Evolutionary conservation across 352 stramenopile genomes (phyloP).

Genomic region (Globisporangium parvum): DNA sequence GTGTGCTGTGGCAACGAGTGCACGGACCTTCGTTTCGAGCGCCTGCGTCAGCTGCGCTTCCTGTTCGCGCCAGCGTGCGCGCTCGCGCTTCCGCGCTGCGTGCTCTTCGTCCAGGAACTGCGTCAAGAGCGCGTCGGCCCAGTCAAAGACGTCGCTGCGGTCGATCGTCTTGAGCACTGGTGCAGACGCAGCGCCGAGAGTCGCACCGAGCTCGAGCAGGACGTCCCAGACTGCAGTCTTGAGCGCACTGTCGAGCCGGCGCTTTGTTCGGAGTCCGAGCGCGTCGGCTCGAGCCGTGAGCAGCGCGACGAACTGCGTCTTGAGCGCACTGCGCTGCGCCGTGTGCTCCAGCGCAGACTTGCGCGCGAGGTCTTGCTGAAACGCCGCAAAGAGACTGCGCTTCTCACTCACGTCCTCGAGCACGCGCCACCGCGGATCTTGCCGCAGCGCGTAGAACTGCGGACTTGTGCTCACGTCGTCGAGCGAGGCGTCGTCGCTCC

Average conservation of each 20-base stretch:
- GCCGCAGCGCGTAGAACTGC: constrained; percentile 51
- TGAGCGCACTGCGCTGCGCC: constrained; percentile 38
- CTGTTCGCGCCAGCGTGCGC: constrained; percentile 31
- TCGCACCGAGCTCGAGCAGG: constrained; percentile 18
- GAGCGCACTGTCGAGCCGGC: constrained; percentile 35
- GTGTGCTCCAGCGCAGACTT: constrained; percentile 38
- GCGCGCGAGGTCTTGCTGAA: constrained; percentile 54
- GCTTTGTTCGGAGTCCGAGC: constrained; percentile 2
- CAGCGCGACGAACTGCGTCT: constrained; percentile 30
- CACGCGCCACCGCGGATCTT: constrained; percentile 58
- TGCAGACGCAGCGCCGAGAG: constrained; percentile 8
- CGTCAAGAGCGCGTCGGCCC: constrained; percentile 43
- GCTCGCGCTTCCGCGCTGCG: constrained; percentile 39
- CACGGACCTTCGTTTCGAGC: constrained; percentile 11
- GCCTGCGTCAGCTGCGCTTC: constrained; percentile 27
- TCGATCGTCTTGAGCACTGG: constrained; percentile 27
- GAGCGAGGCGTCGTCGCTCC: constrained; percentile 22
- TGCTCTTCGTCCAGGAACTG: constrained; percentile 40
- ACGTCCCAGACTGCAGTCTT: constrained; percentile 44
- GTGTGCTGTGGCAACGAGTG: too few relatives aligned
- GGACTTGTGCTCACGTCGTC: constrained; percentile 41
- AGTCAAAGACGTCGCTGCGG: constrained; percentile 60
- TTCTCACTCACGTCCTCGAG: constrained; percentile 58
- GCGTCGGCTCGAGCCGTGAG: constrained; percentile 9
- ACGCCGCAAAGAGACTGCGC: constrained; percentile 64